Evolutionary conservation across 176 grass and related monocot species (phyloP).

Genomic region (Bonia amplexicaulis): DNA sequence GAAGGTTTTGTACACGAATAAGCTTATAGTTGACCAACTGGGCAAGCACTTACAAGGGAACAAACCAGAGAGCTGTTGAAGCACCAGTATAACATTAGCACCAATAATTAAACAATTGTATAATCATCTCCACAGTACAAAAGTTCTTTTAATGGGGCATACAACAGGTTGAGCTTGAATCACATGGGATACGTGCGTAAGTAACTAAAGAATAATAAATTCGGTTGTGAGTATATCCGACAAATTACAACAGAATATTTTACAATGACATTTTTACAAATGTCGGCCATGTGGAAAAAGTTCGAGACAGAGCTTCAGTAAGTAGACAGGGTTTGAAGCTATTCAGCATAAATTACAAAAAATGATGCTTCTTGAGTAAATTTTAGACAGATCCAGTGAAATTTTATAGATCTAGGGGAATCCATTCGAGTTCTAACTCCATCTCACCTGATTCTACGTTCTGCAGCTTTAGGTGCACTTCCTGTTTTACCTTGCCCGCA

Average conservation of each 20-base stretch:
- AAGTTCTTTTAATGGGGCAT: not conserved
- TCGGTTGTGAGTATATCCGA: not conserved
- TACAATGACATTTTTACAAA: constrained; percentile 43
- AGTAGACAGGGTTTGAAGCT: not conserved
- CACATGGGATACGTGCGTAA: not conserved
- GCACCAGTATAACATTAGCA: not conserved
- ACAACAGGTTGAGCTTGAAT: not conserved
- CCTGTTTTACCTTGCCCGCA: constrained; percentile 77
- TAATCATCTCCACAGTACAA: not conserved
- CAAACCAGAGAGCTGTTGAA: not conserved
- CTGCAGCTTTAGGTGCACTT: constrained; percentile 81
- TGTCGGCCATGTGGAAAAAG: not conserved
- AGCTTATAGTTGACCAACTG: not conserved
- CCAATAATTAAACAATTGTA: not conserved
- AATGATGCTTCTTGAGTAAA: not conserved
- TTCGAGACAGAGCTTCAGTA: not conserved
- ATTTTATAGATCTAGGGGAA: constrained; percentile 53
- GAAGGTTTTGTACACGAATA: not conserved
- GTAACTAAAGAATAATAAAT: not conserved
- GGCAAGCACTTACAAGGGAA: not conserved
- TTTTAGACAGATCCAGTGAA: not conserved
- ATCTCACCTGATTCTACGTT: constrained; percentile 92
- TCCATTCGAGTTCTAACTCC: constrained; percentile 85
- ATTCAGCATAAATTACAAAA: constrained; percentile 21
- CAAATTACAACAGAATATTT: constrained; percentile 40